Conservation (phyloP, 2,329 filamentous ascomycete genomes). For the Ophiostoma sp. region DNA sequence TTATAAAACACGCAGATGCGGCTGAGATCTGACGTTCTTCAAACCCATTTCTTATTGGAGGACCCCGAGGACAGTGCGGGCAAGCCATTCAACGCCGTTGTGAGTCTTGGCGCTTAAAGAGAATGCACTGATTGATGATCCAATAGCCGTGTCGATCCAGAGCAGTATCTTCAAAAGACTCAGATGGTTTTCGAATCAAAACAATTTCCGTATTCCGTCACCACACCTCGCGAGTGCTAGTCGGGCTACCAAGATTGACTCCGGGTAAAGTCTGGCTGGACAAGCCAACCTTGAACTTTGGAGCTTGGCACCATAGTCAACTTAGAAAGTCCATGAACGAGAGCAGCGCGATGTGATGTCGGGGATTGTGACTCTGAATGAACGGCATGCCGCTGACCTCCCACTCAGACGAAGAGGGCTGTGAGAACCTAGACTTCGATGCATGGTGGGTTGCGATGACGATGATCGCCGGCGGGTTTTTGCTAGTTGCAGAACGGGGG, state of each 20-base stretch:
- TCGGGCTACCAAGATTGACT: not conserved
- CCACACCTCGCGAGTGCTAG: too few species aligned
- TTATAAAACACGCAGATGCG: too few species aligned
- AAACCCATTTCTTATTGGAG: too few species aligned
- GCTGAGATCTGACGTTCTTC: too few species aligned
- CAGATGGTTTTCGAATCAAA: too few species aligned
- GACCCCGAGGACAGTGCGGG: too few species aligned
- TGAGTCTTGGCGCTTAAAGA: too few species aligned
- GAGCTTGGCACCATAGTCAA: not conserved
- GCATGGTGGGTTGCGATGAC: not conserved
- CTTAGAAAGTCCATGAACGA: not conserved
- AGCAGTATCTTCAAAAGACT: too few species aligned
- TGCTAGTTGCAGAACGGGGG: not conserved
- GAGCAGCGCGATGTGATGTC: not conserved
- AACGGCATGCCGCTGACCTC: not conserved
- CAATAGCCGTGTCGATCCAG: too few species aligned
- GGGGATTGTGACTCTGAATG: not conserved
- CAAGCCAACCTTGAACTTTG: not conserved
- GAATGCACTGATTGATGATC: too few species aligned
- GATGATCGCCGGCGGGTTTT: conserved; percentile 4
- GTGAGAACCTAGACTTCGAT: not conserved
- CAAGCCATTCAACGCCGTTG: too few species aligned
- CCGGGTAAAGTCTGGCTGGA: not conserved
- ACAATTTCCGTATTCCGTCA: not conserved
- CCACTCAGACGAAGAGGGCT: not conserved